Conservation (phyloP, 345 rosid genomes). For the Acer campestre region DNA sequence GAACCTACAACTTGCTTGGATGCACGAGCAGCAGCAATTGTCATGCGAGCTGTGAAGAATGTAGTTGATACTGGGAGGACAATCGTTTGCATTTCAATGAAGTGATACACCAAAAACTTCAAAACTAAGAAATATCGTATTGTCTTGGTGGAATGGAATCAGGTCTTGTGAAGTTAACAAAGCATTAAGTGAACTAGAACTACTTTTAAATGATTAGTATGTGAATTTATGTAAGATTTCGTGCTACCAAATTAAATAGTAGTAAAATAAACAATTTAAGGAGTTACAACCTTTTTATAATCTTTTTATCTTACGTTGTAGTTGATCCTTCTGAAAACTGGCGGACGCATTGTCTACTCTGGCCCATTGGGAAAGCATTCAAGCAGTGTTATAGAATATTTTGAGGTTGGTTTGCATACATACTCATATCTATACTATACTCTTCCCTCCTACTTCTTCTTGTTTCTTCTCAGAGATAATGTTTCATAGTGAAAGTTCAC, state of each 20-base stretch:
- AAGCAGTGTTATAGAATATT: conserved; percentile 57
- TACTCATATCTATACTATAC: background rate
- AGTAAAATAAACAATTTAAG: background rate
- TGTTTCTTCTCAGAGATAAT: background rate
- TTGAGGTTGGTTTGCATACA: conserved; percentile 52
- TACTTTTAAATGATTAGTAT: background rate
- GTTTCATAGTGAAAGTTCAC: too few relatives aligned
- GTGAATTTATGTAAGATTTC: background rate
- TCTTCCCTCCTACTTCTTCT: background rate
- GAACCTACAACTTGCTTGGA: conserved; percentile 90
- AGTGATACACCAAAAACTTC: too few relatives aligned
- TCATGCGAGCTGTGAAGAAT: conserved; percentile 82
- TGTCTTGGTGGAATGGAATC: too few relatives aligned
- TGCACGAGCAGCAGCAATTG: conserved; percentile 87
- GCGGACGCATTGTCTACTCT: conserved; percentile 67
- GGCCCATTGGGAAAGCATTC: conserved; percentile 74
- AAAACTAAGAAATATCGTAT: too few relatives aligned
- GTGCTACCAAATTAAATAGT: background rate
- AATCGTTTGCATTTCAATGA: conserved; percentile 54
- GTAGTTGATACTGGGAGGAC: conserved; percentile 79
- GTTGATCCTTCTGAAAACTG: conserved; percentile 72
- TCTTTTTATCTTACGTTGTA: conserved; percentile 24
- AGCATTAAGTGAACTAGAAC: background rate
- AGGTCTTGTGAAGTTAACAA: background rate
- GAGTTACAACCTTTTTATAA: background rate